Percentiles rank a stretch among this genome's conserved stretches.
Conservation (phyloP, 2,329 filamentous ascomycete genomes). For the Aureobasidium lini region DNA sequence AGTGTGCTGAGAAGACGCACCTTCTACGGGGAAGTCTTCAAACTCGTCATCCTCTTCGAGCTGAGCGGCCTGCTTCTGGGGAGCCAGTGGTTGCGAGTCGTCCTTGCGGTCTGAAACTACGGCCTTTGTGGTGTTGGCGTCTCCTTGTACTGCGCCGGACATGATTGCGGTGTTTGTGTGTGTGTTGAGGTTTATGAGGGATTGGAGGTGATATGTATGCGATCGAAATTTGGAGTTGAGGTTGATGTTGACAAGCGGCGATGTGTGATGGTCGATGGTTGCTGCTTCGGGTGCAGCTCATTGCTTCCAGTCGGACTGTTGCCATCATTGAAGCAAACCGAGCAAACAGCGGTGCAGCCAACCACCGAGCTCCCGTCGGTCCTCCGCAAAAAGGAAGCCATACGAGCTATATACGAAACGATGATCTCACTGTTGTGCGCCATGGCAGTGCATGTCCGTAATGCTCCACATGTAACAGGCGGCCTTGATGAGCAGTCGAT, state of each 20-base stretch:
- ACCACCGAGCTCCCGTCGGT: background rate
- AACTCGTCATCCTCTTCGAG: constrained; percentile 98
- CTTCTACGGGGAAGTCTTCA: constrained; percentile 95
- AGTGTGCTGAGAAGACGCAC: constrained; percentile 40
- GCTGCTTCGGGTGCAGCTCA: background rate
- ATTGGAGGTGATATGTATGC: background rate
- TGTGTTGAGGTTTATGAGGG: background rate
- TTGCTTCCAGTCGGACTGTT: background rate
- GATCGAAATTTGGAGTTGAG: background rate
- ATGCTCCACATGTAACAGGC: background rate
- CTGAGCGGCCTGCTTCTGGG: constrained; percentile 57
- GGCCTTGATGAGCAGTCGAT: background rate
- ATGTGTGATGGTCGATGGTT: background rate
- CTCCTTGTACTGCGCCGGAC: constrained; percentile 39
- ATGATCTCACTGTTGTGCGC: constrained; percentile 8
- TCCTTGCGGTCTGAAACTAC: constrained; percentile 31
- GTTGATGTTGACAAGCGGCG: background rate
- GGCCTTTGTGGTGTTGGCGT: constrained; percentile 34
- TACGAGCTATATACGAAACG: constrained; percentile 1
- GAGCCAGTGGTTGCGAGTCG: constrained; percentile 43
- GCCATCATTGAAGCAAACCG: constrained; percentile 7
- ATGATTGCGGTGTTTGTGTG: constrained; percentile 28
- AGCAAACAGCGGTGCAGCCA: background rate
- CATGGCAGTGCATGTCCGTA: background rate
- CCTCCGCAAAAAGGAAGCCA: background rate